phyloP scores from a whole-genome alignment of 345 rosid genomes.

The Brassica carinata region DNA sequence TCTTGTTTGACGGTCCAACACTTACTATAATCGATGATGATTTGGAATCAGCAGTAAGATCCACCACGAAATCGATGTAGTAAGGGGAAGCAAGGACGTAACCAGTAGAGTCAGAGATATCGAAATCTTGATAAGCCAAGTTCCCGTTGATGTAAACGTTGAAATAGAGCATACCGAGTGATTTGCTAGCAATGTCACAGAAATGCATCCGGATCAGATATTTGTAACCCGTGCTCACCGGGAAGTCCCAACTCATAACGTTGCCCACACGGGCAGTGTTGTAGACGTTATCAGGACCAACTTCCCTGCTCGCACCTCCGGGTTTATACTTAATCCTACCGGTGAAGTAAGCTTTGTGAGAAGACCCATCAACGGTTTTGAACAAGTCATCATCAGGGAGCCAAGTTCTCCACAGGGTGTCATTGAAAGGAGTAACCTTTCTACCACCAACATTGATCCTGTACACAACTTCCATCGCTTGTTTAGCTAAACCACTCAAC shows the following conservation, averaged over 20 bases:
- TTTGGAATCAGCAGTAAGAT: conserved; percentile 29
- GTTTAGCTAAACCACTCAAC: conserved; percentile 53
- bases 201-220: conserved; percentile 87
- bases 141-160: conserved; percentile 66
- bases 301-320: conserved; percentile 68
- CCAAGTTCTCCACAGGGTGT: conserved; percentile 91
- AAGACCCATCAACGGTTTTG: conserved; percentile 51
- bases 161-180: conserved; percentile 71
- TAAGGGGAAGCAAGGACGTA: conserved; percentile 71
- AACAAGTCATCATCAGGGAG: conserved; percentile 72
- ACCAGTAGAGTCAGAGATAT: conserved; percentile 61
- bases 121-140: conserved; percentile 68
- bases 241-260: conserved; percentile 67
- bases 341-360: conserved; percentile 49
- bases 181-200: conserved; percentile 77
- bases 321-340: conserved; percentile 56
- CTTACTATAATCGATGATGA: conserved; percentile 52
- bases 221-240: conserved; percentile 42
- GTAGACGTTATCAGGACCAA: conserved; percentile 76
- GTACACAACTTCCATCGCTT: conserved; percentile 59
- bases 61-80: conserved; percentile 72
- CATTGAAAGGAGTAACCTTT: conserved; percentile 87
- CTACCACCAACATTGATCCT: conserved; percentile 85
- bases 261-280: conserved; percentile 78
- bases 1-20: conserved; percentile 75